Evolutionary conservation across 1,139 yeast genomes (phyloP), one percentile per base, ranked within the genome.

Genomic region (Geotrichum citri-aurantii): DNA sequence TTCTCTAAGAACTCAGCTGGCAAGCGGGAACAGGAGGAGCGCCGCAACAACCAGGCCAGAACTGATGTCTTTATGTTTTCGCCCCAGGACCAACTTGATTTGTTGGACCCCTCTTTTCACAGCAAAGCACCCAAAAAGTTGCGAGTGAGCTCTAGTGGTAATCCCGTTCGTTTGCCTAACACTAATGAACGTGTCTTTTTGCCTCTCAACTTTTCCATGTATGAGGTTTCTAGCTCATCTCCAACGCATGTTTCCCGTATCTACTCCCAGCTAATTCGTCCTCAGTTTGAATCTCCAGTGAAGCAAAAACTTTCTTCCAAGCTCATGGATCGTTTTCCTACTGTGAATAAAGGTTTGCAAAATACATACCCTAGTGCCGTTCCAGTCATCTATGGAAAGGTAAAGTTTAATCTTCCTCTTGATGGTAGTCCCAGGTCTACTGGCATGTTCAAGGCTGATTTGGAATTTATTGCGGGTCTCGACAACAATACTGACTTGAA

Each of bases 231-330:
- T 19, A 37, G 48, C 21, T 12, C 47, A 3, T 6, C 46, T n/a
- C 48, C 58, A 24, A 24, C 54, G 8, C 61, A 55, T 17, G 31
- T 56, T 14, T 31, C 55, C 17, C 23, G 54, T 5, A 64, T 66
- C 17, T 72, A 68, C 63, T 66, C 73, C 10, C 71, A 71, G 42
- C 63, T 73, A 40, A 67, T 72, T 54, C 69, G 75, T 3, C 72
- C 75, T 8, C 71, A 69, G 61, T 69, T 70, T 55, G 76, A 73
- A 63, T 69, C 75, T 17, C 75, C 75, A 8, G 56, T 66, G 40
- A 65, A 65, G 48, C 69, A 71, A n/a, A 64, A 68, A 51, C 64
- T 65, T 23, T 63, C 70, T 53, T 63, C 65, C 27, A 63, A 63
- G 37, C 61, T 73, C 33, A 59, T 68, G 31, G 66, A 65, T 31